Evolutionary conservation across 1,284 basidiomycete species (phyloP).

Genomic region (Pseudozyma tsukubaensis): DNA sequence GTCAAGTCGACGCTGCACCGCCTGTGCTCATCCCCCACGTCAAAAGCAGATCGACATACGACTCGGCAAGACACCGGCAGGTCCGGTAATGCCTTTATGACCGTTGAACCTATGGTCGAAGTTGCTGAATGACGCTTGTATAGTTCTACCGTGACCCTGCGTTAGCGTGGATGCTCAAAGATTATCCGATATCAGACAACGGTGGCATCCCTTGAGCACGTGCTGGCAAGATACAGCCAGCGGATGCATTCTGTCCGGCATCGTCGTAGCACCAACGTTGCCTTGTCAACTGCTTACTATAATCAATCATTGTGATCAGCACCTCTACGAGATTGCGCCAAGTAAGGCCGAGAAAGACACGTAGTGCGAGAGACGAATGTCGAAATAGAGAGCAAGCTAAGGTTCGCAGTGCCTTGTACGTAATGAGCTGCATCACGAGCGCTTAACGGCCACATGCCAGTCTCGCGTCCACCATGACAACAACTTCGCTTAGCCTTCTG

Average conservation of each 20-base stretch:
- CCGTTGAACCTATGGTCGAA: not conserved
- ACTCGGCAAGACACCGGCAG: not conserved
- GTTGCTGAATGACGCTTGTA: not conserved
- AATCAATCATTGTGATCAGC: no score
- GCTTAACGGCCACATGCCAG: conserved; percentile 2
- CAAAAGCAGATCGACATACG: not conserved
- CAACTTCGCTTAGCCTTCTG: not conserved
- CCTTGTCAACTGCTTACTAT: no score
- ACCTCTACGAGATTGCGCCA: no score
- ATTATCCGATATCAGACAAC: not conserved
- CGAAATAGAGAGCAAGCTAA: not conserved
- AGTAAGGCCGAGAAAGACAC: no score
- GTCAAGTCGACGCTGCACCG: not conserved
- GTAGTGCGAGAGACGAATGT: not conserved
- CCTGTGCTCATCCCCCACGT: not conserved
- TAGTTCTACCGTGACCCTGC: not conserved
- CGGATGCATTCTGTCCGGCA: no score
- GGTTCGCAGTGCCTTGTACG: conserved; percentile 1
- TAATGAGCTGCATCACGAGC: conserved; percentile 1
- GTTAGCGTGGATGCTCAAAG: not conserved
- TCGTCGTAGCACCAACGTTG: no score
- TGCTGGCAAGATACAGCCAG: not conserved
- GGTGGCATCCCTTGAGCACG: not conserved
- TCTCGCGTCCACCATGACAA: conserved; percentile 4
- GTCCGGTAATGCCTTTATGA: not conserved